phyloP scores from a whole-genome alignment of 2,329 filamentous ascomycete species.

The Alternaria dauci region DNA sequence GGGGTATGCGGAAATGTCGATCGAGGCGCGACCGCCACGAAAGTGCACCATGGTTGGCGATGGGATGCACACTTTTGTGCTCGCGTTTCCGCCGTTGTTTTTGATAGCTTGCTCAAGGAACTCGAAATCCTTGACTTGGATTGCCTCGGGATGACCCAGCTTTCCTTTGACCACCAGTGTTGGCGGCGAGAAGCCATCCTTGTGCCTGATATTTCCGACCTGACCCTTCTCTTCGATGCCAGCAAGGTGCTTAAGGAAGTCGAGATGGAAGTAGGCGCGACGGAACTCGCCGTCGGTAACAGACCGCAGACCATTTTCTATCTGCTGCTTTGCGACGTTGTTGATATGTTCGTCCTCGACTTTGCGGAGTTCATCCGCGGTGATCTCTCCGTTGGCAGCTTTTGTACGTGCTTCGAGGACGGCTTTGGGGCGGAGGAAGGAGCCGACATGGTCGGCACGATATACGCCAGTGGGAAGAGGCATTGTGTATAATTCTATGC shows the following conservation, averaged over 20 bases:
- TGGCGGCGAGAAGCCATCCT: conserved; percentile 61
- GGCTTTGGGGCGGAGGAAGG: conserved; percentile 61
- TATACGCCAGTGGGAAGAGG: conserved; percentile 52
- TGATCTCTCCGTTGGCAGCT: conserved; percentile 55
- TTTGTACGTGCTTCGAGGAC: conserved; percentile 61
- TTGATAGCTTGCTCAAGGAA: conserved; percentile 62
- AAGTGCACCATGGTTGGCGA: conserved; percentile 69
- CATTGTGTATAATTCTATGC: conserved; percentile 35
- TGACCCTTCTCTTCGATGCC: conserved; percentile 64
- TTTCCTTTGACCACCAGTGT: conserved; percentile 64
- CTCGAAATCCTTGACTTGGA: conserved; percentile 65
- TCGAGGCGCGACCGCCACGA: conserved; percentile 63
- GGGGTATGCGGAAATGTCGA: conserved; percentile 63
- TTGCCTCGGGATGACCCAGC: conserved; percentile 60
- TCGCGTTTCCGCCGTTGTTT: conserved; percentile 48
- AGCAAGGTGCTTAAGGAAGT: conserved; percentile 64
- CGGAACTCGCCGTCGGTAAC: conserved; percentile 67
- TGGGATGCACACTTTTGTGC: conserved; percentile 66
- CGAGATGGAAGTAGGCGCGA: conserved; percentile 66
- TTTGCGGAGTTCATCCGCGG: conserved; percentile 56
- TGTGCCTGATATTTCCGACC: conserved; percentile 52
- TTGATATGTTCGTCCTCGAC: conserved; percentile 62
- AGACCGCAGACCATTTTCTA: conserved; percentile 59
- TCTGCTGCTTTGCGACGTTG: conserved; percentile 59
- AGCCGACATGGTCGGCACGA: conserved; percentile 65